Evolutionary conservation across 257 asterid species (phyloP).

Genomic region (Nicotiana otophora): DNA sequence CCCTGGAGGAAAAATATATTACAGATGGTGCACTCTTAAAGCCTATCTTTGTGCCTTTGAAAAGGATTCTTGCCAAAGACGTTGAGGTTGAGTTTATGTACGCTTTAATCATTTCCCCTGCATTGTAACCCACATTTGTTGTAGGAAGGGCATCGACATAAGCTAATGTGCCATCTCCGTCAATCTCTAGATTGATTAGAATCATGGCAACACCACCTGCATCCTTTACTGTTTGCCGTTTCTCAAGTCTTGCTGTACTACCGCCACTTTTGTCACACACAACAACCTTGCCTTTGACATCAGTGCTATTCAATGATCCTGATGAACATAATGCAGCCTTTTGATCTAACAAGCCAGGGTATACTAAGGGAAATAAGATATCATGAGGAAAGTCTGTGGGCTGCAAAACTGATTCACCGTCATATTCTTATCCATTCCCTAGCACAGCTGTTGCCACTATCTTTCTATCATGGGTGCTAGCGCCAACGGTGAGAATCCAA

Average conservation of each 20-base stretch:
- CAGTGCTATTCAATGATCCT: slow-evolving; percentile 7
- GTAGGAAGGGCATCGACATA: slow-evolving; percentile 25
- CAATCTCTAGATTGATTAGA: slow-evolving; percentile 2
- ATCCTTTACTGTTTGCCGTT: slow-evolving; percentile 23
- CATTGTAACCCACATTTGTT: slow-evolving; percentile 14
- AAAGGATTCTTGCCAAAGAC: slow-evolving; percentile 12
- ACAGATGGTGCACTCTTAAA: slow-evolving; percentile 18
- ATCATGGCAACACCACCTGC: slow-evolving; percentile 40
- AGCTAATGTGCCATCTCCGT: slow-evolving; percentile 5
- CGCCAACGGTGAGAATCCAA: slow-evolving; percentile 40
- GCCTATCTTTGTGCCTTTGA: slow-evolving; percentile 25
- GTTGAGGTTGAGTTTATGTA: slow-evolving; percentile 19
- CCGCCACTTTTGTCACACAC: slow-evolving; percentile 17
- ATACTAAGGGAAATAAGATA: slow-evolving; percentile 14
- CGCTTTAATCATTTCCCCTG: slow-evolving; percentile 17
- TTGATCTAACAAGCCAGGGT: background rate
- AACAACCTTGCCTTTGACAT: slow-evolving; percentile 23
- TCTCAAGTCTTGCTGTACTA: background rate
- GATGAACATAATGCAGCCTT: background rate
- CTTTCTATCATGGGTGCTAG: slow-evolving; percentile 25
- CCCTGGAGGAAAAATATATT: slow-evolving; percentile 27
- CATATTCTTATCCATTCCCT: slow-evolving; percentile 20
- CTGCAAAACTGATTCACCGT: slow-evolving; percentile 27
- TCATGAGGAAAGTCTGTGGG: slow-evolving; percentile 7
- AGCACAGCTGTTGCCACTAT: slow-evolving; percentile 15